phyloP scores from a whole-genome alignment of 73 alveolate species.

The Stentor roeselii region DNA sequence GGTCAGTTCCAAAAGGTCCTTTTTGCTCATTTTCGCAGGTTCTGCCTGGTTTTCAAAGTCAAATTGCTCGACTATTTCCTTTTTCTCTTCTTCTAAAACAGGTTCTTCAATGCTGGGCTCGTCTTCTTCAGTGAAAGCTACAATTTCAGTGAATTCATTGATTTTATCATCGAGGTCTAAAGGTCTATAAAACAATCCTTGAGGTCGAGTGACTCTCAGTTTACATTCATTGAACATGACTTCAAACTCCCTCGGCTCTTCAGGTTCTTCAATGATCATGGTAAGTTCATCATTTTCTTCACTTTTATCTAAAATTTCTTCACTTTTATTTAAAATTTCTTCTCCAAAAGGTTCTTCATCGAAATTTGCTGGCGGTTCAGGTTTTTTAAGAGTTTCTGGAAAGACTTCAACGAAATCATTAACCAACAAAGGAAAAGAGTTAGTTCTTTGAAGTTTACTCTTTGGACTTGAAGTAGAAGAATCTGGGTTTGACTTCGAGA shows the following conservation, averaged over 20 bases:
- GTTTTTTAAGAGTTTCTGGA: background rate
- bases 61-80: too few species aligned
- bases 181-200: background rate
- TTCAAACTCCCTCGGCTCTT: background rate
- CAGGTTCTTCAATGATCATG: background rate
- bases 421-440: background rate
- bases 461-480: background rate
- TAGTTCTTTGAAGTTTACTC: background rate
- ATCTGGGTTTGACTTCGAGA: background rate
- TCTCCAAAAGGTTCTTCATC: slow-evolving; percentile 3
- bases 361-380: background rate
- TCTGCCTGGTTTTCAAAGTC: too few species aligned
- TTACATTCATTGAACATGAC: background rate
- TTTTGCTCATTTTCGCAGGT: too few species aligned
- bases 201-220: background rate
- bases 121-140: background rate
- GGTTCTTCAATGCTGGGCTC: background rate
- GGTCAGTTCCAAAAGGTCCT: too few species aligned
- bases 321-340: background rate
- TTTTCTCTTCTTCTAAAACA: too few species aligned
- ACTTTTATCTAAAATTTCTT: too few species aligned
- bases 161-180: background rate
- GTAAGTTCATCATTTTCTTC: background rate
- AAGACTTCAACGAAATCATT: background rate
- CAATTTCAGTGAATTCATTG: background rate